Evolutionary conservation across 73 alveolate genomes (phyloP).

Genomic region (Paramecium biaurelia): DNA sequence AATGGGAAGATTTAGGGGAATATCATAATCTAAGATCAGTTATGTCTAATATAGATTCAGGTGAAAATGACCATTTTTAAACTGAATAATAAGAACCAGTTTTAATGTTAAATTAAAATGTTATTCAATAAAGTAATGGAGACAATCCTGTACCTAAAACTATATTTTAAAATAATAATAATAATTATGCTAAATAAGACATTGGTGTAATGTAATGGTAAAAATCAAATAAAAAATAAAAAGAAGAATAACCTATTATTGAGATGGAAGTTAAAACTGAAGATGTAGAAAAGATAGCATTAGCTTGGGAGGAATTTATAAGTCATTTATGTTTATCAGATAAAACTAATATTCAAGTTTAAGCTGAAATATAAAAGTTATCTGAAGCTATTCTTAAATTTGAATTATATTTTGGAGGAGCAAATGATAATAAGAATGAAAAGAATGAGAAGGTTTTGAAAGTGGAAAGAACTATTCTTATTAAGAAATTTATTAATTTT

Average conservation of each 20-base stretch:
- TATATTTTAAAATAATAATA: neutral
- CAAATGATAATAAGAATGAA: neutral
- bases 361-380: constrained; percentile 19
- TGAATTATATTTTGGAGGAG: neutral
- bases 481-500: constrained; percentile 54
- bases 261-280: neutral
- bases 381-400: constrained; percentile 48
- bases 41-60: neutral
- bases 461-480: neutral
- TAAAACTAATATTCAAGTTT: neutral
- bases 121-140: neutral
- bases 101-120: neutral
- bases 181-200: neutral
- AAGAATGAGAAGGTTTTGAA: neutral
- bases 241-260: neutral
- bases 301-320: constrained; percentile 24
- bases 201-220: neutral
- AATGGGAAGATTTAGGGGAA: neutral
- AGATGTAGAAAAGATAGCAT: neutral
- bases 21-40: neutral
- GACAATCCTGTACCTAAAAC: constrained; percentile 17
- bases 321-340: neutral
- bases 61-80: neutral
- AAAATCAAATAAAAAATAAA: neutral
- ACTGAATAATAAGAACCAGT: neutral